Conservation (phyloP, 2,329 filamentous ascomycete genomes). For the Alternaria viburni region DNA sequence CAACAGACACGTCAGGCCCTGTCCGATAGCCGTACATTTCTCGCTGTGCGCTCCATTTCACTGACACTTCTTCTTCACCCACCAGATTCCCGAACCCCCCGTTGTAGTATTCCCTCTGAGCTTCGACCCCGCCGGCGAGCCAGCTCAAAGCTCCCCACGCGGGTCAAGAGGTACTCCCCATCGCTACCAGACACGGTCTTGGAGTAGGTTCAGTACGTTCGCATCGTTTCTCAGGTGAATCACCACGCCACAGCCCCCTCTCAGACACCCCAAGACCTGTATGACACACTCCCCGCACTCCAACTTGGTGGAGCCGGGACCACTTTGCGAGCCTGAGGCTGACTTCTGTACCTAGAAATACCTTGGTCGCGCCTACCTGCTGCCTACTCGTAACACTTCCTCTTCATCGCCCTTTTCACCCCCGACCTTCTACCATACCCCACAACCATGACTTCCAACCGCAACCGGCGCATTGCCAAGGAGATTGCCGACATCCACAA, state of each 20-base stretch:
- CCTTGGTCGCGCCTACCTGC: conserved; percentile 5
- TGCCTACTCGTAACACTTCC: conserved; percentile 6
- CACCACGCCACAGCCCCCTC: not conserved
- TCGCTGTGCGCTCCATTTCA: not conserved
- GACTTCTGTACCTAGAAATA: conserved; percentile 12
- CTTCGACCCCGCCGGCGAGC: conserved; percentile 14
- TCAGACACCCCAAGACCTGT: conserved; percentile 21
- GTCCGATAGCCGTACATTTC: not conserved
- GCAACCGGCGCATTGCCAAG: conserved; percentile 70
- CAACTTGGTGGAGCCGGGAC: conserved; percentile 3
- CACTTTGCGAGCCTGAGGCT: conserved; percentile 13
- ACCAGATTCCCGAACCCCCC: not conserved
- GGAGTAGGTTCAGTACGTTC: not conserved
- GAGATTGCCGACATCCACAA: conserved; percentile 76
- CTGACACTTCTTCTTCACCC: not conserved
- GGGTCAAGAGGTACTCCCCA: conserved; percentile 14
- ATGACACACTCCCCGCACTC: conserved; percentile 1
- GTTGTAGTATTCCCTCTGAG: not conserved
- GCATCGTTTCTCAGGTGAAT: not conserved
- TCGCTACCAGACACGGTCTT: not conserved
- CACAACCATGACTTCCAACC: conserved; percentile 61
- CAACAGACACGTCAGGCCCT: conserved; percentile 43
- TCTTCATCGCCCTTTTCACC: conserved; percentile 1
- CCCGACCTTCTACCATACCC: not conserved
- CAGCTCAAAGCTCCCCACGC: conserved; percentile 16